Evolutionary conservation across 441 rosid species (phyloP).

Genomic region (Erodium texanum): DNA sequence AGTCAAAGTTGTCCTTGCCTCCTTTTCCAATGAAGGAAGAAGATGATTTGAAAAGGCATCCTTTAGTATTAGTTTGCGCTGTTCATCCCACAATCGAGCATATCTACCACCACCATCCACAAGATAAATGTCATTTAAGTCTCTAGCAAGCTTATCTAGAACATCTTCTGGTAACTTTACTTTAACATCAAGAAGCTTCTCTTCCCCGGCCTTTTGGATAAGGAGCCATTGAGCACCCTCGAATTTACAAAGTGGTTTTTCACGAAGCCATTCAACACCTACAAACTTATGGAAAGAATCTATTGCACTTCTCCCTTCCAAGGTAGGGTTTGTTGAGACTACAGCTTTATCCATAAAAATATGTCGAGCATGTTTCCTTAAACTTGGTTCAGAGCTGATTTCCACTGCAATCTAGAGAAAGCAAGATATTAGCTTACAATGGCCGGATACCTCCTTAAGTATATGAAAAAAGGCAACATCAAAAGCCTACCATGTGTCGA

Average conservation of each 20-base stretch:
- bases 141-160: slow-evolving; percentile 41
- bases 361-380: slow-evolving; percentile 62
- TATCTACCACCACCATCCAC: slow-evolving; percentile 82
- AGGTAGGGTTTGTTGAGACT: slow-evolving; percentile 76
- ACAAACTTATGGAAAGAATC: slow-evolving; percentile 83
- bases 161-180: slow-evolving; percentile 58
- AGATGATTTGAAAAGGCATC: slow-evolving; percentile 69
- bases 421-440: slow-evolving; percentile 8
- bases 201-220: slow-evolving; percentile 95
- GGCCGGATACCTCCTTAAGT: slow-evolving; percentile 9
- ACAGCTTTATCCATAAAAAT: slow-evolving; percentile 72
- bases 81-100: slow-evolving; percentile 96
- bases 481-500: slow-evolving; percentile 74
- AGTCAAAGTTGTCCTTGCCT: slow-evolving; percentile 66
- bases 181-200: slow-evolving; percentile 85
- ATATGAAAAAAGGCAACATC: slow-evolving; percentile 6
- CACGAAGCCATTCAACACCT: slow-evolving; percentile 77
- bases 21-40: slow-evolving; percentile 89
- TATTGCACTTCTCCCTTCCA: slow-evolving; percentile 64
- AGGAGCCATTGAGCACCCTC: slow-evolving; percentile 95
- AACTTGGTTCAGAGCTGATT: slow-evolving; percentile 88
- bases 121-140: slow-evolving; percentile 52
- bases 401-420: slow-evolving; percentile 76
- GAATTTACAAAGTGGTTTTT: slow-evolving; percentile 74
- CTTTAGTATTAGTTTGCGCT: slow-evolving; percentile 60